These are phyloP conservation scores for Amanita pallidorosea DNA, from an alignment of 768 basidiomycete species.

Conservation along the genomic window DNA sequence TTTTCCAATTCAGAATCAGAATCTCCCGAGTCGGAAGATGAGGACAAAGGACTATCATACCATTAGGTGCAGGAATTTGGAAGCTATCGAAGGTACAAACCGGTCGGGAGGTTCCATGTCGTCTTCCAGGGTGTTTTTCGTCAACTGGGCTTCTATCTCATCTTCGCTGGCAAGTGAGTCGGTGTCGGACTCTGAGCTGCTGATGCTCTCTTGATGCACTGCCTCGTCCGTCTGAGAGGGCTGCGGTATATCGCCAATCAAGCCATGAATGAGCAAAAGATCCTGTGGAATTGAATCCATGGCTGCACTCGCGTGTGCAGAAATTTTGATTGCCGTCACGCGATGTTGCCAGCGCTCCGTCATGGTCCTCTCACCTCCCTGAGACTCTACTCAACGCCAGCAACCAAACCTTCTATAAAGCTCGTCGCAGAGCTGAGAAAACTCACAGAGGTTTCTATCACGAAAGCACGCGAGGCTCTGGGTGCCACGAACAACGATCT, in stretches of 20 bases:
- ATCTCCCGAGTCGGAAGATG: constrained; percentile 27
- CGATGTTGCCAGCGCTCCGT: constrained; percentile 7
- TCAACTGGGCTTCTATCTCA: constrained; percentile 61
- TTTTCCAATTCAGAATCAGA: constrained; percentile 17
- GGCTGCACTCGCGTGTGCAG: constrained; percentile 1
- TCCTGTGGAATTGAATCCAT: constrained; percentile 57
- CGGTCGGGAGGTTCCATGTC: constrained; percentile 23
- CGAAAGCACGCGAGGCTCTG: constrained; percentile 86
- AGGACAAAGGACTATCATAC: constrained; percentile 18
- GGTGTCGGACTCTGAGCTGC: constrained; percentile 23
- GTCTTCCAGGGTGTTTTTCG: constrained; percentile 14
- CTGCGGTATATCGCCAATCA: constrained; percentile 30
- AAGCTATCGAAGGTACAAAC: constrained; percentile 12
- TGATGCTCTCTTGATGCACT: constrained; percentile 31
- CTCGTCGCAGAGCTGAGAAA: constrained; percentile 84
- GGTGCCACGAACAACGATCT: constrained; percentile 63
- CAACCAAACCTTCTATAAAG: constrained; percentile 51
- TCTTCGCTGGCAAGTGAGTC: constrained; percentile 50
- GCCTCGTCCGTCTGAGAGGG: constrained; percentile 4
- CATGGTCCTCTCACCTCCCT: constrained; percentile 14
- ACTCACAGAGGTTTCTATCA: constrained; percentile 69
- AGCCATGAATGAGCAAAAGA: constrained; percentile 58
- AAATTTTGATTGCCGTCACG: constrained; percentile 9
- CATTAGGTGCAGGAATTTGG: constrained; percentile 3
- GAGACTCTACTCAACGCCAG: constrained; percentile 40